phyloP scores from a whole-genome alignment of 768 basidiomycete species.

The Grammothele lineata region DNA sequence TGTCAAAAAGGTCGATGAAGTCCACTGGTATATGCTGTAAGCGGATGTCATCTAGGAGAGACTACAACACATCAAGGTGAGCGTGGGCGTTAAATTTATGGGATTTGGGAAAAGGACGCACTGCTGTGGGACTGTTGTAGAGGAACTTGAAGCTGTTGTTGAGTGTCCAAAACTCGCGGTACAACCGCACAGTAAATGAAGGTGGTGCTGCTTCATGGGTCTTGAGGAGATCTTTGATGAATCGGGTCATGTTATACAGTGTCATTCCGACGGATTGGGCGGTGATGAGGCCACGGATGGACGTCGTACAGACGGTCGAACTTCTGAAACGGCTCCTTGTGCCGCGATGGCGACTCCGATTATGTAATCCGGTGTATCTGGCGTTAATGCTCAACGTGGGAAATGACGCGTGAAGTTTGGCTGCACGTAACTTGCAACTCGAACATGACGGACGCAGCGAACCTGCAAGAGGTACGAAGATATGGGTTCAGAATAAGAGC shows the following conservation, averaged over 20 bases:
- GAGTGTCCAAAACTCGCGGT: slow-evolving; percentile 78
- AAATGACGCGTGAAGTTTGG: no score
- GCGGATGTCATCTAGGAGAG: slow-evolving; percentile 78
- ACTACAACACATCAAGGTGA: no score
- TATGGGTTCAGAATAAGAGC: neutral
- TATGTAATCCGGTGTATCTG: neutral
- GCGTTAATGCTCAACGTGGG: no score
- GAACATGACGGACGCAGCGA: slow-evolving; percentile 23
- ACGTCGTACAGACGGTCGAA: no score
- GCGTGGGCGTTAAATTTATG: no score
- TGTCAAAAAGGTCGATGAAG: slow-evolving; percentile 77
- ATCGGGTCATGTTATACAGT: slow-evolving; percentile 70
- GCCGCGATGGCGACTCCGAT: no score
- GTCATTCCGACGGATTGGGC: slow-evolving; percentile 41
- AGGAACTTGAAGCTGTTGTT: slow-evolving; percentile 80
- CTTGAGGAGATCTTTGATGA: slow-evolving; percentile 55
- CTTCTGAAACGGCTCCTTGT: no score
- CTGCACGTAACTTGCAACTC: no score
- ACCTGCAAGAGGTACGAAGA: slow-evolving; percentile 35
- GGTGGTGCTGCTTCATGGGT: slow-evolving; percentile 53
- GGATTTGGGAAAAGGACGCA: no score
- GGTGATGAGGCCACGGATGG: neutral
- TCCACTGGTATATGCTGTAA: slow-evolving; percentile 82
- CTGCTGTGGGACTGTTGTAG: slow-evolving; percentile 74
- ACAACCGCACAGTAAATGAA: slow-evolving; percentile 75